phyloP scores from a whole-genome alignment of 352 stramenopile genomes.

The Aphanomyces cochlioides region DNA sequence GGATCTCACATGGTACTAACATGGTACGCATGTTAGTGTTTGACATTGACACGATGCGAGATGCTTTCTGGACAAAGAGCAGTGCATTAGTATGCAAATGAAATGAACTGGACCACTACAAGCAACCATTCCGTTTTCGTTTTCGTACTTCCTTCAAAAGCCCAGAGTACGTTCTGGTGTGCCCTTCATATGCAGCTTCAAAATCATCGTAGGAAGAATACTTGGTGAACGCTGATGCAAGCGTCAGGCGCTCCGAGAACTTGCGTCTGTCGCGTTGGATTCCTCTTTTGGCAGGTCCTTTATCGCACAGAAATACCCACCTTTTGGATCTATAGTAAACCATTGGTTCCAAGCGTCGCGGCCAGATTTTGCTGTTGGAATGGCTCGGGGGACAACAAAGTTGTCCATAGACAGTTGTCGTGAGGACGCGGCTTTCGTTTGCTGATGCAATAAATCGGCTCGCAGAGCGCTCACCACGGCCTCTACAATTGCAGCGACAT shows the following conservation, averaged over 20 bases:
- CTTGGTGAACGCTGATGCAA: conserved; percentile 11
- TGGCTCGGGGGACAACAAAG: not conserved
- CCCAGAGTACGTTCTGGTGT: not conserved
- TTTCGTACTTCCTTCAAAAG: not conserved
- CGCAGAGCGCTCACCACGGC: too few species aligned
- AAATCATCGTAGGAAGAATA: conserved; percentile 1
- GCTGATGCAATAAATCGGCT: too few species aligned
- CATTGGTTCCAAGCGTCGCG: not conserved
- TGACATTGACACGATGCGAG: too few species aligned
- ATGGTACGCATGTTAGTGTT: too few species aligned
- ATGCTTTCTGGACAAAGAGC: too few species aligned
- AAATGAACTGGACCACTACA: too few species aligned
- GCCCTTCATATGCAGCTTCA: not conserved
- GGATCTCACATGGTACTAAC: too few species aligned
- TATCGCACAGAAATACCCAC: conserved; percentile 2
- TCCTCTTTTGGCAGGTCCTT: not conserved
- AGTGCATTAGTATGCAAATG: too few species aligned
- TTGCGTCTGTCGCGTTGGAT: not conserved
- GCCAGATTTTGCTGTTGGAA: not conserved
- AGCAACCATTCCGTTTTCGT: not conserved
- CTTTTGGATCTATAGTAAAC: not conserved
- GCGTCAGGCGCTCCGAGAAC: not conserved
- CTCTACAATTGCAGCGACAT: too few species aligned
- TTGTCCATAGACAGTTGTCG: not conserved
- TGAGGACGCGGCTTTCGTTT: too few species aligned